These are phyloP conservation scores for Paecilomyces niveus DNA, from an alignment of 2,329 filamentous ascomycete species.

Conservation along the genomic window DNA sequence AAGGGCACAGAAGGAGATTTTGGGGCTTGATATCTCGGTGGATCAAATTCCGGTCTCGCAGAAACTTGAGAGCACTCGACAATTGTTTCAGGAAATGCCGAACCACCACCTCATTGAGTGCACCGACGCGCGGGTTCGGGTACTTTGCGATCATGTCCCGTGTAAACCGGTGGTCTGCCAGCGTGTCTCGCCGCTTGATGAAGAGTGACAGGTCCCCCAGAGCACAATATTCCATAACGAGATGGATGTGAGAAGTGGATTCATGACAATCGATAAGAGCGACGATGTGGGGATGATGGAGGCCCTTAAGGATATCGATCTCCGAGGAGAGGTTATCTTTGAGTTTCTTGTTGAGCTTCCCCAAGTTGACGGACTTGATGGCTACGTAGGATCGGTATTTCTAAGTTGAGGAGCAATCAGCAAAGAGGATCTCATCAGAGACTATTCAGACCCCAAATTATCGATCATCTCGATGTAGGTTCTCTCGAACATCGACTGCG, in stretches of 20 bases:
- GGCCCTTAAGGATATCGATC: conserved; percentile 87
- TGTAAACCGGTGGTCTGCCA: conserved; percentile 72
- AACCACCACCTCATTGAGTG: conserved; percentile 93
- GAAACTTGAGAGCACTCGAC: conserved; percentile 80
- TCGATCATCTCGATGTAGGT: neutral
- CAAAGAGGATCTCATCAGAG: neutral
- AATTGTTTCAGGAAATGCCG: conserved; percentile 96
- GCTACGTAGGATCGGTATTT: conserved; percentile 76
- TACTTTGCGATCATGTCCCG: conserved; percentile 91
- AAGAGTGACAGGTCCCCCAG: conserved; percentile 90
- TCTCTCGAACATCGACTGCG: neutral
- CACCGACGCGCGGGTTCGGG: conserved; percentile 71
- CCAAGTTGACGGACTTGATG: conserved; percentile 91
- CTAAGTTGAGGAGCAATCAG: conserved; percentile 38
- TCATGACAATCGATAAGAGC: conserved; percentile 92
- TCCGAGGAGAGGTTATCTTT: conserved; percentile 94
- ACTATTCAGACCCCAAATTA: neutral
- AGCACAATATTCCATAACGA: conserved; percentile 98
- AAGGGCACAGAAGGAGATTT: conserved; percentile 84
- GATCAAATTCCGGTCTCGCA: conserved; percentile 77
- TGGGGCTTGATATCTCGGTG: conserved; percentile 98
- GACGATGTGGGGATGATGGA: conserved; percentile 95
- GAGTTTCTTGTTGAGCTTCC: conserved; percentile 88
- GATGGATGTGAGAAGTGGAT: conserved; percentile 78
- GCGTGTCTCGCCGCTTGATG: conserved; percentile 85